Evolutionary conservation across 2,329 filamentous ascomycete genomes (phyloP).

Genomic region (Cladosporium sp.): DNA sequence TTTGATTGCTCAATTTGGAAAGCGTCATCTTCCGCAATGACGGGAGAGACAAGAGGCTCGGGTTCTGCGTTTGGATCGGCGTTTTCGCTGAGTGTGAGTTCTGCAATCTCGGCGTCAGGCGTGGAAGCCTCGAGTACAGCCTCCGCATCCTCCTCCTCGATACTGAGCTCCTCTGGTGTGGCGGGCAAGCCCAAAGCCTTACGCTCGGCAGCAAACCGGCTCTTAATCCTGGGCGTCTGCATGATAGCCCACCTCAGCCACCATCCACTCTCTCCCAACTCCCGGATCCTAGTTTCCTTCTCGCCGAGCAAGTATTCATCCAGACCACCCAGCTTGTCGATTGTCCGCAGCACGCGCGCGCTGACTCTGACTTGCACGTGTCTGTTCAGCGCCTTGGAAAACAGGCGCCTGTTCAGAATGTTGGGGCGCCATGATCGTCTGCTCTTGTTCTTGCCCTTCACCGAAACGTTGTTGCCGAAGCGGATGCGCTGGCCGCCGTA

Average conservation of each 20-base stretch:
- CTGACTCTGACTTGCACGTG: constrained; percentile 66
- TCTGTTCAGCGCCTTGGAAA: constrained; percentile 57
- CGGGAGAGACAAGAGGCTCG: constrained; percentile 24
- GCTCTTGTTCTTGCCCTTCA: constrained; percentile 65
- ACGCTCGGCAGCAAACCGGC: constrained; percentile 63
- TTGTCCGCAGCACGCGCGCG: constrained; percentile 58
- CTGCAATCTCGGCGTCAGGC: constrained; percentile 17
- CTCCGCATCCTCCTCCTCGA: constrained; percentile 18
- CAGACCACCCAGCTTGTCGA: constrained; percentile 82
- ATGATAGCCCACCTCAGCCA: constrained; percentile 83
- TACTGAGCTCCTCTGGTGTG: constrained; percentile 14
- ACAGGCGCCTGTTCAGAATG: constrained; percentile 63
- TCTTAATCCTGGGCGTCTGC: constrained; percentile 67
- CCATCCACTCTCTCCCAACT: constrained; percentile 89
- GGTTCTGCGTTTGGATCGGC: constrained; percentile 15
- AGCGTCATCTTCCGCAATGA: constrained; percentile 23
- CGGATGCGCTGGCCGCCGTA: constrained; percentile 63
- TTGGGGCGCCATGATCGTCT: constrained; percentile 73
- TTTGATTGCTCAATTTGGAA: constrained; percentile 25
- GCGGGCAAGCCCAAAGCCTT: constrained; percentile 58
- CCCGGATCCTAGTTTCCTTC: constrained; percentile 72
- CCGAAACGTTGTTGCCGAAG: constrained; percentile 73
- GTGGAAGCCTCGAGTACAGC: constrained; percentile 14
- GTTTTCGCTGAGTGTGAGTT: constrained; percentile 11
- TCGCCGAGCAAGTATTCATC: constrained; percentile 86